These are phyloP conservation scores for Lactarius akahatsu DNA, from an alignment of 768 basidiomycete species.

Conservation along the genomic window DNA sequence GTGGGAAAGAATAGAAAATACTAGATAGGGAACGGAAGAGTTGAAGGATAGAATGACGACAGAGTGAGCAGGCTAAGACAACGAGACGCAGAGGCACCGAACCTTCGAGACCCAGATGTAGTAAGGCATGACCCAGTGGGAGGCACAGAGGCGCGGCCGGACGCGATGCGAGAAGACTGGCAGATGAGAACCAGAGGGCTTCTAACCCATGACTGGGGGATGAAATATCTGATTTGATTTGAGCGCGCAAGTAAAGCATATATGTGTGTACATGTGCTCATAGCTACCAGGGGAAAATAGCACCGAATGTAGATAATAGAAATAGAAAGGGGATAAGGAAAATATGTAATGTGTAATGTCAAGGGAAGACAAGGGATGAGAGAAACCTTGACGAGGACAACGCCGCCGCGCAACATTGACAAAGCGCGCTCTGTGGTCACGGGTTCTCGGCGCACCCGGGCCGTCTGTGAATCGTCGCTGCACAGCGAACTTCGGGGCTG, in stretches of 20 bases:
- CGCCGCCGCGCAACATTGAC: too few relatives aligned
- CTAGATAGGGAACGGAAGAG: background rate
- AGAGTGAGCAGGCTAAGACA: background rate
- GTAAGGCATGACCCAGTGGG: background rate
- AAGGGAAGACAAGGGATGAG: too few relatives aligned
- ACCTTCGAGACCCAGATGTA: background rate
- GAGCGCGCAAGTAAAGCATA: background rate
- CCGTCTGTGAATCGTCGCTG: too few relatives aligned
- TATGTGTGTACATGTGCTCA: too few relatives aligned
- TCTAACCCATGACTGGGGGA: background rate
- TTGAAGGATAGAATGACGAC: background rate
- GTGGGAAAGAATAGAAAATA: background rate
- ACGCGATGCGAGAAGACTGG: background rate
- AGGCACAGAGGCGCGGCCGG: background rate
- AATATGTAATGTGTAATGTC: too few relatives aligned
- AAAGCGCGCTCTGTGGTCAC: too few relatives aligned
- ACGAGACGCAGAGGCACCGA: background rate
- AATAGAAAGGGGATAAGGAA: too few relatives aligned
- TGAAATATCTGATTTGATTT: background rate
- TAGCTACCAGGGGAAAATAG: too few relatives aligned
- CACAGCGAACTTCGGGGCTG: too few relatives aligned
- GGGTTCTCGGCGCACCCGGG: too few relatives aligned
- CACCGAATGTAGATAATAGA: too few relatives aligned
- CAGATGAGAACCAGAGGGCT: background rate
- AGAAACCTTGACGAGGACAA: too few relatives aligned